Evolutionary conservation across 2,329 filamentous ascomycete species (phyloP).

Genomic region (Microsporum canis): DNA sequence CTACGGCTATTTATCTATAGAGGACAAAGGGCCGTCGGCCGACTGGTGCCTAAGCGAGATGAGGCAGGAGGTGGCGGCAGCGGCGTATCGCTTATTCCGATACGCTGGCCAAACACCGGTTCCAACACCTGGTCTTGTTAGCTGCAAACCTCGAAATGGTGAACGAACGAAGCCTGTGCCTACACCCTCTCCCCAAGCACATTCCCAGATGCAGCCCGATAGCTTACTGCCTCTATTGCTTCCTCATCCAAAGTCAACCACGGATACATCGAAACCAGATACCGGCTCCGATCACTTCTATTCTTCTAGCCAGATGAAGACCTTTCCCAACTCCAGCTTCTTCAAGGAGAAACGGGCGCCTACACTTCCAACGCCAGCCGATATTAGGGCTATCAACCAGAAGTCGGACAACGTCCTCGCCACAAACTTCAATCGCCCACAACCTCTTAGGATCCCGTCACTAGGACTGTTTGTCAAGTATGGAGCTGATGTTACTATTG

Average conservation of each 20-base stretch:
- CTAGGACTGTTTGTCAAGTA: conserved; percentile 29
- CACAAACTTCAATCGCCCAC: conserved; percentile 19
- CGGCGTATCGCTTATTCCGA: no score
- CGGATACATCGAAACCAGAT: background rate
- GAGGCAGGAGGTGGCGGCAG: no score
- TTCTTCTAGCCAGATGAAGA: background rate
- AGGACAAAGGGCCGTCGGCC: no score
- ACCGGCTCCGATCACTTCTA: background rate
- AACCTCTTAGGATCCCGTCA: conserved; percentile 25
- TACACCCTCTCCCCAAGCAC: no score
- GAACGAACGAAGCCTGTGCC: no score
- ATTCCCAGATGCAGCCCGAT: no score
- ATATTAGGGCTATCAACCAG: conserved; percentile 22
- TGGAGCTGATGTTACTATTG: conserved; percentile 22
- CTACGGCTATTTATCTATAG: no score
- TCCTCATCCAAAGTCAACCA: background rate
- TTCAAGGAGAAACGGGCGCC: conserved; percentile 16
- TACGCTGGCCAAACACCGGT: no score
- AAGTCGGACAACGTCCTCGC: conserved; percentile 11
- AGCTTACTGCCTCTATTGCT: background rate
- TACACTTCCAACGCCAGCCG: conserved; percentile 21
- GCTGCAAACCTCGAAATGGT: no score
- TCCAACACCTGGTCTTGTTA: no score
- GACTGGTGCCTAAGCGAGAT: no score
- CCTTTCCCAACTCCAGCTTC: conserved; percentile 15